phyloP scores from a whole-genome alignment of 257 asterid species.

The Ilex aquifolium region DNA sequence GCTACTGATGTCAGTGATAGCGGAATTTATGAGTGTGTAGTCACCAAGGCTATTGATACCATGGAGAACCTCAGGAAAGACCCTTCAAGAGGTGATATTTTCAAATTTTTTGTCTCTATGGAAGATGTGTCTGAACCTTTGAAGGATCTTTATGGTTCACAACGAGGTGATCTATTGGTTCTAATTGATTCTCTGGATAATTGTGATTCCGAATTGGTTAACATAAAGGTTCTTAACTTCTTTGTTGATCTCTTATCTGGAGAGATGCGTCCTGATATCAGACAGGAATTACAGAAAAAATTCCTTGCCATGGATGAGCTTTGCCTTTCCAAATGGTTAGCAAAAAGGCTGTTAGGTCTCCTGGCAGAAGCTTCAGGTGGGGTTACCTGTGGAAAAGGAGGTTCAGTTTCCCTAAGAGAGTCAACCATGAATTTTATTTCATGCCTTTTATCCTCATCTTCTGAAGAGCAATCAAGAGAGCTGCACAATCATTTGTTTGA shows the following conservation, averaged over 20 bases:
- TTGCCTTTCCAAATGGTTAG: constrained; percentile 77
- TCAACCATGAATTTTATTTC: constrained; percentile 62
- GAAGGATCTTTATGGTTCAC: constrained; percentile 49
- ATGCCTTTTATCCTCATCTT: constrained; percentile 48
- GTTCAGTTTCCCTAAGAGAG: constrained; percentile 67
- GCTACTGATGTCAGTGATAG: constrained; percentile 38
- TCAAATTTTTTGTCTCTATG: constrained; percentile 51
- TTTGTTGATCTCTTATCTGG: constrained; percentile 72
- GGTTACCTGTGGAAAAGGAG: constrained; percentile 36
- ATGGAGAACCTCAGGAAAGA: constrained; percentile 59
- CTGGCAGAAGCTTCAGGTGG: constrained; percentile 39
- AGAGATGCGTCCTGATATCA: constrained; percentile 46
- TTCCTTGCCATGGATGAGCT: constrained; percentile 58
- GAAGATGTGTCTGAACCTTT: constrained; percentile 49
- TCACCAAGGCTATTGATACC: constrained; percentile 58
- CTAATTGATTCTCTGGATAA: constrained; percentile 65
- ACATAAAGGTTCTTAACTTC: constrained; percentile 67
- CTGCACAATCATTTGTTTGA: constrained; percentile 63
- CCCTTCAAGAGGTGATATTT: constrained; percentile 33
- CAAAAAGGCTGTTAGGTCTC: constrained; percentile 70
- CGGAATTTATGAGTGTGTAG: constrained; percentile 56
- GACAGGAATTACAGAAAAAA: constrained; percentile 58
- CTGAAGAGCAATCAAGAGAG: constrained; percentile 46
- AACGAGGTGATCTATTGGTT: constrained; percentile 62
- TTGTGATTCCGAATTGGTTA: constrained; percentile 73